Conservation (phyloP, 331 rosid genomes). For the Acacia pycnantha region DNA sequence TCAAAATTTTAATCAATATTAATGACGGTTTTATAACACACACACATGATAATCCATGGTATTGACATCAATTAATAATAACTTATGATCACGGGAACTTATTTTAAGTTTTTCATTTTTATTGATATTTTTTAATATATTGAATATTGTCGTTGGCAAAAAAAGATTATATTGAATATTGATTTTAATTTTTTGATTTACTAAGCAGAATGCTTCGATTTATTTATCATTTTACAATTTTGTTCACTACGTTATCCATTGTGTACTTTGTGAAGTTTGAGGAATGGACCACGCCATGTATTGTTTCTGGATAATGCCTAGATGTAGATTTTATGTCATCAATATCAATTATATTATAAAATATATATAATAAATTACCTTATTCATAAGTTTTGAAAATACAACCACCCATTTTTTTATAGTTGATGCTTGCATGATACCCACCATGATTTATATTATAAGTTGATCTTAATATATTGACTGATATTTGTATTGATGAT, state of each 20-base stretch:
- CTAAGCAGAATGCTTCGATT: neutral
- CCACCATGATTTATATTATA: neutral
- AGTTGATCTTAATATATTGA: neutral
- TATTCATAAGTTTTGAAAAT: neutral
- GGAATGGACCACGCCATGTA: neutral
- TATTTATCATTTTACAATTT: neutral
- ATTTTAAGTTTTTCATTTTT: neutral
- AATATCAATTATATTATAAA: neutral
- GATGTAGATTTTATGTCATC: neutral
- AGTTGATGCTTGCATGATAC: neutral
- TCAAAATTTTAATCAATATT: neutral
- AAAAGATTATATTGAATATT: neutral
- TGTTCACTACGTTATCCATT: neutral
- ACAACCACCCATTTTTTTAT: neutral
- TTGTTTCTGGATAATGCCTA: neutral
- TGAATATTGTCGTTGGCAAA: too few relatives aligned
- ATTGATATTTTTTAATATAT: neutral
- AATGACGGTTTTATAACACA: neutral
- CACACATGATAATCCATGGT: neutral
- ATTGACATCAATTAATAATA: neutral
- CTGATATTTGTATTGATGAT: neutral
- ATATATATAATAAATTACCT: neutral
- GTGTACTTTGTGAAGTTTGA: neutral
- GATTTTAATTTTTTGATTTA: neutral
- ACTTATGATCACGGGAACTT: neutral